Base-by-base conservation (phyloP, 2,329 filamentous ascomycete species). In the Trichoderma sp. region DNA sequence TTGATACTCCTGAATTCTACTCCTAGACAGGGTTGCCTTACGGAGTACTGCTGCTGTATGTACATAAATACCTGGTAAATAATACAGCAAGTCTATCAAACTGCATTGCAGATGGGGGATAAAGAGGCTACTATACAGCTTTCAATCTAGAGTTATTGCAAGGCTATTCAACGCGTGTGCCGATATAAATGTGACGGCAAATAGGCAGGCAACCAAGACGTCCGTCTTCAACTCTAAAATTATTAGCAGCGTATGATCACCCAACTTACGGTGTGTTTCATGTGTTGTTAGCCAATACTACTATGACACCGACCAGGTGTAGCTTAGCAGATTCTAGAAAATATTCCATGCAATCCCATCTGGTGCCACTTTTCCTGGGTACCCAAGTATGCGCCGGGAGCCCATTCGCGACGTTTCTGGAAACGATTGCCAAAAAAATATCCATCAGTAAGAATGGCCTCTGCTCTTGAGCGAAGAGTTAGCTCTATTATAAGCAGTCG, bases 211-310 rank as follows among this genome's bases (percentile, higher is more conserved):
- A 64, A 56, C 42, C n/a, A 42, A 54, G 35, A 27, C 17, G 29
- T 29, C 8, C 17, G 29, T 29, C 8, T 15, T 32, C 29, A 59
- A 32, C 57, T 45, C 45, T 52, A 52, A 52, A 52, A n/a, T 6
- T 37, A n/a, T 37, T 53, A 63, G 59, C 19, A 22, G 32, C 59
- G 10, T 63, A 13, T 29, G 45, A 29, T 53, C 19, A 48, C 25
- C n/a, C 53, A 29, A 63, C n/a, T 29, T 63, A 63, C 59, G 45
- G 59, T 63, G 59, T 63, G 59, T 63, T 63, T 63, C 59, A 63
- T 53, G 32, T 53, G 34, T 12, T 22, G 53, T 63, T 63, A 25
- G 59, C 3, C 45, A 29, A 39, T 7, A n/a, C n/a, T n/a, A n/a
- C n/a, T n/a, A 39, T 39, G 34, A 9, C 35, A 37, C 45, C 34